A percentile compares a stretch with the other conserved stretches of the same genome.
Conservation (phyloP, 345 rosid genomes). For the Linum lewisii region DNA sequence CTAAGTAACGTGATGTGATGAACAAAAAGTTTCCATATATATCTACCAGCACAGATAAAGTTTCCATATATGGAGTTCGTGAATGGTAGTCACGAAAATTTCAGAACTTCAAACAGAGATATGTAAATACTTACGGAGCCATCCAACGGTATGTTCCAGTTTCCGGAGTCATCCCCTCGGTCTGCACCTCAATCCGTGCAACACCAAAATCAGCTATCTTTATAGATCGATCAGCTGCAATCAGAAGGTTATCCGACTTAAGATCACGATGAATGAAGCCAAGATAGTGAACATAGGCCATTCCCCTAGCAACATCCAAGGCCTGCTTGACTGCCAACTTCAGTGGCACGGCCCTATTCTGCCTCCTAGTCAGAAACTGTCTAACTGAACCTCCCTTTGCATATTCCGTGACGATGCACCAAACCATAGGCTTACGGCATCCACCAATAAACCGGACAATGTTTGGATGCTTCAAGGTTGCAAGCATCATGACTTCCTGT, state of each 20-base stretch:
- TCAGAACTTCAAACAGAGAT: neutral
- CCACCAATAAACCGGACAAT: constrained; percentile 24
- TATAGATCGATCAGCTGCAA: constrained; percentile 19
- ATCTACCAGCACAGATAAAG: neutral
- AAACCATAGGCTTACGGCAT: constrained; percentile 24
- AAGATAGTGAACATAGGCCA: constrained; percentile 25
- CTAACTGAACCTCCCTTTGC: constrained; percentile 28
- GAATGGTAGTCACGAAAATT: neutral
- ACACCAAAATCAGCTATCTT: constrained; percentile 28
- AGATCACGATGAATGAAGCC: constrained; percentile 21
- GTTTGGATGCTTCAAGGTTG: constrained; percentile 21
- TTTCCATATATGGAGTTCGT: neutral
- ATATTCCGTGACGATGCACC: constrained; percentile 27
- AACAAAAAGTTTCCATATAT: too few species aligned
- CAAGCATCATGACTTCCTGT: constrained; percentile 26
- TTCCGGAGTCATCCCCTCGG: constrained; percentile 30
- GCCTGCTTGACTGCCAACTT: constrained; percentile 30
- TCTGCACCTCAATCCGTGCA: constrained; percentile 28
- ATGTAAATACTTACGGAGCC: constrained; percentile 22
- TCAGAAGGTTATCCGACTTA: constrained; percentile 25
- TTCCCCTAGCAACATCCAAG: constrained; percentile 24
- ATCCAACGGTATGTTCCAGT: constrained; percentile 30
- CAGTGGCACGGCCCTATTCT: constrained; percentile 21
- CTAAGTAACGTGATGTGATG: neutral
- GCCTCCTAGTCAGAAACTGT: constrained; percentile 16